Evolutionary conservation across 257 asterid genomes (phyloP).

Genomic region (Solanum tacnaense): DNA sequence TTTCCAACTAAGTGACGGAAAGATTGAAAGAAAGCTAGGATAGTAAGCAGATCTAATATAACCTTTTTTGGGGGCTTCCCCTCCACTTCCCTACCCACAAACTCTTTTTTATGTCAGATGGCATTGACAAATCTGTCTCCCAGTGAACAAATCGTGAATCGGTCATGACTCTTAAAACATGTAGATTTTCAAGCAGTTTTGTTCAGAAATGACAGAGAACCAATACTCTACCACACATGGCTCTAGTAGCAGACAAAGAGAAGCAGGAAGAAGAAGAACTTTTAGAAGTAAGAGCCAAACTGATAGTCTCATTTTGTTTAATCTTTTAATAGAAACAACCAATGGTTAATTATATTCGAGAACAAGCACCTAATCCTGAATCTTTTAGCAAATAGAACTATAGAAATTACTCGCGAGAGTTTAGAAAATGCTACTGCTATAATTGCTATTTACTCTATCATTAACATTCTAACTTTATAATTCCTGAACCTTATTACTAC

Average conservation of each 20-base stretch:
- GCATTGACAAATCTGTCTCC: background rate
- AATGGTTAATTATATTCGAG: background rate
- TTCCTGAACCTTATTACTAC: background rate
- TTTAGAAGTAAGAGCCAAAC: background rate
- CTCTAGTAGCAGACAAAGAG: background rate
- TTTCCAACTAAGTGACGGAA: background rate
- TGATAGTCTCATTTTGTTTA: background rate
- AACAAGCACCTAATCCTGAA: background rate
- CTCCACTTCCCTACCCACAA: background rate
- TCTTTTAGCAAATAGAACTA: background rate
- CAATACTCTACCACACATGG: background rate
- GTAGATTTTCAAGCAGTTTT: background rate
- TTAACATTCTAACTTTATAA: background rate
- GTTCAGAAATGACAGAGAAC: background rate
- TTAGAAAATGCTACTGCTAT: background rate
- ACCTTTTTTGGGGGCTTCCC: background rate
- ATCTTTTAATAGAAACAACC: background rate
- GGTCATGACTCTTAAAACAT: background rate
- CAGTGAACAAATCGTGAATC: background rate
- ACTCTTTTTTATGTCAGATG: background rate
- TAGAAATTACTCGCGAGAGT: background rate
- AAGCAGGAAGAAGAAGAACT: background rate
- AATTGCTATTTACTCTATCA: background rate
- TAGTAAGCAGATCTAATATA: background rate
- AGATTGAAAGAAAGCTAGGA: background rate